Evolutionary conservation across 2,329 filamentous ascomycete species (phyloP), one percentile per base, ranked within the genome.

Genomic region (Myriosclerotinia duriaeana): DNA sequence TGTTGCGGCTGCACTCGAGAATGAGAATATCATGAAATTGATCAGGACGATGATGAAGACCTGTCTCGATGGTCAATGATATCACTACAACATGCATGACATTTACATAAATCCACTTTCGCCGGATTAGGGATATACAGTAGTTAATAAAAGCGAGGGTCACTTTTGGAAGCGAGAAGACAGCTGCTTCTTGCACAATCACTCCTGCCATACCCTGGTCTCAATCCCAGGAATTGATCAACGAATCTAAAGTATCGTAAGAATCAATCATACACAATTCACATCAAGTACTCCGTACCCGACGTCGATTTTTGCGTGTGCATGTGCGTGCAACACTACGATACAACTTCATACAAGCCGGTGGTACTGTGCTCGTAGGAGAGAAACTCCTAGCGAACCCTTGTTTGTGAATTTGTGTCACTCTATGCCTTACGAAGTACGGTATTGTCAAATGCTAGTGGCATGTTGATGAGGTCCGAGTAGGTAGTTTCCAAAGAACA

Each of bases 41-140:
- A 83, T 99, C 70, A 88, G 91, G 77, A 97, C 95, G 79, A 98
- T 99, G 95, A 83, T 98, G 69, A 88, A 92, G 76, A 94, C 90
- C 1, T 96, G 92, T 56, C 63, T 70, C 20, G 70, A 70, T 14
- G 46, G 50, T 40, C 44, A 12, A 61, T n/a, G 55, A 30, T 44
- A 50, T 63, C 44, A 62, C 38, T n/a, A 20, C 46, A 20, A 59
- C 54, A 58, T 46, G n/a, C 44, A 50, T 50, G 12, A 50, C 4
- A 38, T 50, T 36, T 40, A 6, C n/a, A 38, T 20, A 36, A 38
- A 12, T 50, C 12, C 12, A 15, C 8, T 38, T 26, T 52, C 46
- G 30, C 58, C 44, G 26, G 14, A 14, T 34, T 34, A 34, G 30
- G 26, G 26, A 26, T 20, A 60, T 38, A n/a, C n/a, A 2, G 26